Evolutionary conservation across 257 asterid species (phyloP), one percentile per base, ranked within the genome.

Genomic region (Plantago elongata): DNA sequence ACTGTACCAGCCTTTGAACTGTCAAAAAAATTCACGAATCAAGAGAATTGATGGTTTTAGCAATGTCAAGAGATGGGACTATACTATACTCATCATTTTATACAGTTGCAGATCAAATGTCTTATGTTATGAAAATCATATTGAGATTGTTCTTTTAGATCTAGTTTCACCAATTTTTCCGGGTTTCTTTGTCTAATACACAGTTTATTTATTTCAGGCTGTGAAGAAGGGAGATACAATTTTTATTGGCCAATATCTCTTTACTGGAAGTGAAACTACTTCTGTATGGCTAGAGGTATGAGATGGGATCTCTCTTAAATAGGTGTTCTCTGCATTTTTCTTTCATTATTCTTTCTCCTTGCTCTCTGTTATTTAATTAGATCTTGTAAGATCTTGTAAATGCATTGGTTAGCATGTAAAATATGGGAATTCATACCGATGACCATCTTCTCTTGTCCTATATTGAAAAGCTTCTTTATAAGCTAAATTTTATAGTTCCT

Each of bases 221-320:
- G 94, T 86, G 75, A 86, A 86, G 78, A 74, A 69, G 64, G 95
- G 95, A 40, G 95, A 89, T 69, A 89, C 91, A 66, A 86, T 89
- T 77, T 89, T 89, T 74, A 78, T 84, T 58, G 97, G 97, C 49
- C 97, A 86, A 64, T 89, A 89, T 76, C 79, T 89, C 63, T 89
- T 89, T 70, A 86, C 97, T 9, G 97, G 97, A 77, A 89, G 95
- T 43, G 97, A 89, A 71, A 86, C 91, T 27, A 84, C 95, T 57
- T 86, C 97, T 48, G 94, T 84, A 52, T 89, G 97, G 95, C 81
- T 89, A 42, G 97, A 89, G 97, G 97, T 89, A 79, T 57, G 76
- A 38, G 40, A 42, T 59, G 27, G 27, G 27, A 1, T 22, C 27
- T 22, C 27, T 22, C 27, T 22, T 34, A 34, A 34, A 34, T 34